A percentile compares a stretch with the other conserved stretches of the same genome.
Conservation (phyloP, 192 early-diverging fungal genomes). For the Backusella parvicylindrica region DNA sequence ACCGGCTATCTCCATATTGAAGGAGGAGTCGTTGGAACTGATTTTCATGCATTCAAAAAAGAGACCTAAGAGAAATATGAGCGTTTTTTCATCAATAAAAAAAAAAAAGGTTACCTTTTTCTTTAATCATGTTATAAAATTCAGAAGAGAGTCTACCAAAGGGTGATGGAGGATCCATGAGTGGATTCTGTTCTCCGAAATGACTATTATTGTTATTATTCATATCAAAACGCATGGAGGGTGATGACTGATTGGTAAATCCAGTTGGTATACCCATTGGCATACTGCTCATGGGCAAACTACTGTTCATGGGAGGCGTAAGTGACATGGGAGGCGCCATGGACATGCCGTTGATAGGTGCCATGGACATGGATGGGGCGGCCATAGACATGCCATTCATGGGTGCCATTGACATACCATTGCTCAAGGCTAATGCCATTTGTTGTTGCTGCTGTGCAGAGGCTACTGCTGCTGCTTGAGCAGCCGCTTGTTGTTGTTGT, state of each 20-base stretch:
- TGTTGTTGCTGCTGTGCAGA: neutral
- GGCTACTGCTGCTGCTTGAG: neutral
- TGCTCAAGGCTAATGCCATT: neutral
- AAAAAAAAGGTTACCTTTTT: neutral
- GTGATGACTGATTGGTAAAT: neutral
- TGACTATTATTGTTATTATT: neutral
- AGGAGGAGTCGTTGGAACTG: neutral
- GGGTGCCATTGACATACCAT: neutral
- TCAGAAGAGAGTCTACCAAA: neutral
- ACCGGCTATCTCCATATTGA: neutral
- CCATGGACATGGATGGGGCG: neutral
- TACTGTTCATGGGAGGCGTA: neutral
- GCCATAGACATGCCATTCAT: neutral
- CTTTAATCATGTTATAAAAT: neutral
- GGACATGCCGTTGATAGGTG: neutral
- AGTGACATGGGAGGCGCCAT: neutral
- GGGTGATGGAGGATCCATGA: neutral
- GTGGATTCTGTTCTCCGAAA: neutral
- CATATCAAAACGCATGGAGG: neutral
- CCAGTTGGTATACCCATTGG: neutral
- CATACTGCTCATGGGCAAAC: neutral
- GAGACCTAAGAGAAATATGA: neutral
- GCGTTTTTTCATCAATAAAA: too few relatives aligned
- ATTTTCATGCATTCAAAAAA: constrained; percentile 4
- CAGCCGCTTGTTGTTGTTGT: neutral